phyloP scores from a whole-genome alignment of 148 eudicot species.

The Chenopodium album region DNA sequence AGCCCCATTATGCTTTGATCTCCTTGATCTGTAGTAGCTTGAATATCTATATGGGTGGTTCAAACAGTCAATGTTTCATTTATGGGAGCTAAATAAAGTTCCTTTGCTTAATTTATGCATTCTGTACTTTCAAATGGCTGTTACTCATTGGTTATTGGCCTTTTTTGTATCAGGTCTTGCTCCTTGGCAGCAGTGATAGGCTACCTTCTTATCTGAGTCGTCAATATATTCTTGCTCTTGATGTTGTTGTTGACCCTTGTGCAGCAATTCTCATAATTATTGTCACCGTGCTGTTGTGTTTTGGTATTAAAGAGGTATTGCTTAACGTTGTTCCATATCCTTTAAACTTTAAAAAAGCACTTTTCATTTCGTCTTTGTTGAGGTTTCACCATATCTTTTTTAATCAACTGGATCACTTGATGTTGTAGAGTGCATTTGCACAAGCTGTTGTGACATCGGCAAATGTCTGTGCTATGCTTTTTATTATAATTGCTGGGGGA shows the following conservation, averaged over 20 bases:
- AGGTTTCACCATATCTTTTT: neutral
- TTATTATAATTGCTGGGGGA: conserved; percentile 77
- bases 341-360: neutral
- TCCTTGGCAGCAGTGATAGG: conserved; percentile 74
- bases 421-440: conserved; percentile 65
- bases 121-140: neutral
- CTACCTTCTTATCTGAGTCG: conserved; percentile 80
- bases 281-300: conserved; percentile 79
- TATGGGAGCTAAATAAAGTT: neutral
- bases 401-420: conserved; percentile 16
- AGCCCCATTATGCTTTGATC: neutral
- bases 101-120: neutral
- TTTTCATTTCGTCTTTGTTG: neutral
- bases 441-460: conserved; percentile 80
- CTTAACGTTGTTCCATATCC: neutral
- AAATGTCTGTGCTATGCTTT: conserved; percentile 85
- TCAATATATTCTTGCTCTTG: conserved; percentile 65
- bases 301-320: conserved; percentile 94
- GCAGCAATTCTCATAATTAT: conserved; percentile 71
- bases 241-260: conserved; percentile 82
- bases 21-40: conserved; percentile 6
- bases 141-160: conserved; percentile 9
- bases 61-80: neutral
- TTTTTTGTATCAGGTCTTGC: conserved; percentile 54
- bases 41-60: neutral